Percentiles rank a stretch among this genome's conserved stretches.
Conservation (phyloP, 1,139 yeast species). For the Lodderomyces elongisporus region DNA sequence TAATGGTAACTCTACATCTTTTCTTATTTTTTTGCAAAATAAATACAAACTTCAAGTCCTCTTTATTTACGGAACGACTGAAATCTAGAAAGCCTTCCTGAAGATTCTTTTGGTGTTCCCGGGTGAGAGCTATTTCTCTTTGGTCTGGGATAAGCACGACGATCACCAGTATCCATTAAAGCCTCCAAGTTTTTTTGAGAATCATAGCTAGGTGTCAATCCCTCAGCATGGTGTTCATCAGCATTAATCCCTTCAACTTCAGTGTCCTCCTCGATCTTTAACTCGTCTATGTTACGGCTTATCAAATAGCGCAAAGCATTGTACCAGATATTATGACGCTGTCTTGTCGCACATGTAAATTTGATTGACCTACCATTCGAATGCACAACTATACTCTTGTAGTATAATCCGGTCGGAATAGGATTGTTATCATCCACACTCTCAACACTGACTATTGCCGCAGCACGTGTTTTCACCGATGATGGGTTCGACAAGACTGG, state of each 20-base stretch:
- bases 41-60: no score
- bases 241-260: constrained; percentile 12
- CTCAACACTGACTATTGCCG: constrained; percentile 75
- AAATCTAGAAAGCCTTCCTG: constrained; percentile 9
- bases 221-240: constrained; percentile 12
- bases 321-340: constrained; percentile 89
- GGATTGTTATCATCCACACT: constrained; percentile 84
- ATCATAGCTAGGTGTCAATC: constrained; percentile 7
- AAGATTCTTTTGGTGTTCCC: constrained; percentile 3
- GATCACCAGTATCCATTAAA: constrained; percentile 14
- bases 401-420: constrained; percentile 82
- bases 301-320: constrained; percentile 76
- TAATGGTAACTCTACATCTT: no score
- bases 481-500: constrained; percentile 74
- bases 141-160: constrained; percentile 16
- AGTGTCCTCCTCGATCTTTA: constrained; percentile 39
- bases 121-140: constrained; percentile 8
- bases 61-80: no score
- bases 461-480: constrained; percentile 64
- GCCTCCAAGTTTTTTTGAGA: constrained; percentile 13
- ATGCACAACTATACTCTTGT: constrained; percentile 74
- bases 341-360: constrained; percentile 82
- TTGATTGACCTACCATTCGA: constrained; percentile 67
- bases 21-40: no score
- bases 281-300: constrained; percentile 61